These are phyloP conservation scores for Globisporangium rhizosaccharum DNA, from an alignment of 352 stramenopile genomes.

Conservation along the genomic window DNA sequence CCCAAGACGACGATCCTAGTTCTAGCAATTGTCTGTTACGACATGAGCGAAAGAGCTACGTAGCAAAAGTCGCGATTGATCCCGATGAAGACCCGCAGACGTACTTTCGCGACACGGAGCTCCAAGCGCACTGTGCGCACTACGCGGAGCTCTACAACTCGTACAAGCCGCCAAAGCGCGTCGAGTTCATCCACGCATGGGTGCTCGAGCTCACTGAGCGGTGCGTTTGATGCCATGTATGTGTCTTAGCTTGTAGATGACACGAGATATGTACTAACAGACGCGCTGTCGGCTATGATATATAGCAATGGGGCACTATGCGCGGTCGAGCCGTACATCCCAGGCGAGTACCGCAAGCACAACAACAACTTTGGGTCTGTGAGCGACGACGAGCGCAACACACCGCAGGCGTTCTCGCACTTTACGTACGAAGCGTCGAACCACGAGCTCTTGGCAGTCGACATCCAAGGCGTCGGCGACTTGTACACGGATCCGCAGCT, in stretches of 20 bases:
- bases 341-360: slow-evolving; percentile 82
- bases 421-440: slow-evolving; percentile 93
- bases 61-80: slow-evolving; percentile 85
- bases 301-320: slow-evolving; percentile 54
- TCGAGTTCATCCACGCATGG: slow-evolving; percentile 82
- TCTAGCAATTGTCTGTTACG: background rate
- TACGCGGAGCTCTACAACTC: slow-evolving; percentile 86
- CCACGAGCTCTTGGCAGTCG: slow-evolving; percentile 89
- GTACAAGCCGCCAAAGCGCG: slow-evolving; percentile 73
- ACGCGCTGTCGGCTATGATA: background rate
- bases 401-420: slow-evolving; percentile 89
- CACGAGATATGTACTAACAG: background rate
- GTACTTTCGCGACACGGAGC: slow-evolving; percentile 87
- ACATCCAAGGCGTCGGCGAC: slow-evolving; percentile 94
- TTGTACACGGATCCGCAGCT: slow-evolving; percentile 95
- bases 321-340: slow-evolving; percentile 77
- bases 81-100: slow-evolving; percentile 83
- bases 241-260: background rate
- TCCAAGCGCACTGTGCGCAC: slow-evolving; percentile 80
- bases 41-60: slow-evolving; percentile 40
- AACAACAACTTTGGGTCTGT: slow-evolving; percentile 88
- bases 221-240: slow-evolving; percentile 2
- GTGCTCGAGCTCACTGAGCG: slow-evolving; percentile 75
- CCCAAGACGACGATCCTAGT: slow-evolving; percentile 12
- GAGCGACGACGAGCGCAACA: slow-evolving; percentile 82